Evolutionary conservation across 768 basidiomycete genomes (phyloP), one percentile per base, ranked within the genome.

Genomic region (Daedalea quercina): DNA sequence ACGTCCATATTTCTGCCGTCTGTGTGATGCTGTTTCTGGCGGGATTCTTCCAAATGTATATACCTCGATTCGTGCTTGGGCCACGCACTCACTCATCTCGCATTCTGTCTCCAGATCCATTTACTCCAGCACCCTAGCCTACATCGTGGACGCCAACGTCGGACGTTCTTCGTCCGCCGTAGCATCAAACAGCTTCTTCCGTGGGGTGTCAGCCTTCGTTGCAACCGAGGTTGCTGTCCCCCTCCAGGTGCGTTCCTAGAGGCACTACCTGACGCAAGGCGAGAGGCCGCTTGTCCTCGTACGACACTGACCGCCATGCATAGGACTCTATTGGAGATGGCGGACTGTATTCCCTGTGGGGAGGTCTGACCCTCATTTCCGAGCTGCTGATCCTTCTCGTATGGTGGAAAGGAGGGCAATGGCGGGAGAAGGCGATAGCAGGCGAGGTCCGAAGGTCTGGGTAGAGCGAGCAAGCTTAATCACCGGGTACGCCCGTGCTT

Each of bases 131-230:
- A 85, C 87, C 0, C 69, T 94, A 26, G 86, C 92, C 0, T 94
- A 93, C 60, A 74, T 94, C 31, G 90, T 94, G 15, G 92, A 96
- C 60, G 81, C 90, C 3, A 96, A 94, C 64, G 73, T 75, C 6
- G 93, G 92, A 9, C 78, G 87, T 25, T 88, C 88, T 1, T 81
- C 85, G 3, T 80, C 80, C 2, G 90, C 87, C 1, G 79, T 82
- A 7, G 90, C 91, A 0, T 70, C 77, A 25, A 94, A 94, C 65
- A 87, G 85, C 52, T 78, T 77, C 26, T 87, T 87, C 66, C 78
- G 92, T 46, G 90, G 92, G 0, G 42, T 76, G 3, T 69, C 76
- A 15, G 90, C 85, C 2, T 87, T 87, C 64, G 62, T 87, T 17
- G 79, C 81, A 1, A 80, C 80, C 1, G 87, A 93, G 65, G 71